Percentiles rank a stretch among this genome's conserved stretches.
Conservation (phyloP, 331 rosid genomes). For the Malus hybrid region DNA sequence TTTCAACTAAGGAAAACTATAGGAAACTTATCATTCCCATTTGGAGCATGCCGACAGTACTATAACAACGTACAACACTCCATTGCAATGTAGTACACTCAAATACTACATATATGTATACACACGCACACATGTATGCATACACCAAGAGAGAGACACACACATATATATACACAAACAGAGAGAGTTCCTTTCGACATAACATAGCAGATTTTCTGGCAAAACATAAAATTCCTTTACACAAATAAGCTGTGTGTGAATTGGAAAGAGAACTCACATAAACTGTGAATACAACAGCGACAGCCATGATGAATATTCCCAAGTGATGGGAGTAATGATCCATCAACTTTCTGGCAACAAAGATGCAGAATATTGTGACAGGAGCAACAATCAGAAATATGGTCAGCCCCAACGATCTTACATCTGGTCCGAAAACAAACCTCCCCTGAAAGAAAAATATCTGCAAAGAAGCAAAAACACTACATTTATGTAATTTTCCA, state of each 20-base stretch:
- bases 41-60: background rate
- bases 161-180: too few relatives aligned
- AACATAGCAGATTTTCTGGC: background rate
- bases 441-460: slow-evolving; percentile 85
- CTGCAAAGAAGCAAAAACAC: slow-evolving; percentile 40
- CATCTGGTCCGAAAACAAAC: slow-evolving; percentile 97
- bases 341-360: slow-evolving; percentile 76
- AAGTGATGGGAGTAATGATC: slow-evolving; percentile 58
- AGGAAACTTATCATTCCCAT: background rate
- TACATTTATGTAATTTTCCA: background rate
- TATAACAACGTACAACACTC: background rate
- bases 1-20: background rate
- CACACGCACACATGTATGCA: background rate
- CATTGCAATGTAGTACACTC: background rate
- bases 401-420: slow-evolving; percentile 77
- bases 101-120: background rate
- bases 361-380: slow-evolving; percentile 63
- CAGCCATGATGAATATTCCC: slow-evolving; percentile 56
- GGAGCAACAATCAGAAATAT: slow-evolving; percentile 85
- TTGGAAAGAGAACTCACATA: slow-evolving; percentile 53
- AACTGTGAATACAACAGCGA: slow-evolving; percentile 55
- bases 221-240: background rate
- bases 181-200: background rate
- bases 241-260: background rate
- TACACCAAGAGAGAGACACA: too few relatives aligned